These are phyloP conservation scores for Leccinum variicolor DNA, from an alignment of 768 basidiomycete genomes.

Conservation along the genomic window DNA sequence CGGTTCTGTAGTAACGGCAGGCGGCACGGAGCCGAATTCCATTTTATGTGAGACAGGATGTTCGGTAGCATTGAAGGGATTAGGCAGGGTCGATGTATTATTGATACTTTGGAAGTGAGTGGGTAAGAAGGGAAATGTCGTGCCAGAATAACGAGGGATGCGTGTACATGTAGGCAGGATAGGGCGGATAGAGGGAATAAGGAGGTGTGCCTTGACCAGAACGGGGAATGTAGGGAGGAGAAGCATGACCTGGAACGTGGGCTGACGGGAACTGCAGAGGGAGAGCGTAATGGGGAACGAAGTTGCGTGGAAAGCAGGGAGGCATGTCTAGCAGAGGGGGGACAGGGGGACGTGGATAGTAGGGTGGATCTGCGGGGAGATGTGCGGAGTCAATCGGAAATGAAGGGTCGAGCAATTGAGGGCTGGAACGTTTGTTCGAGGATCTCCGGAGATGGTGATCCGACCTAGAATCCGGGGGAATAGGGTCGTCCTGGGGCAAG, in stretches of 20 bases:
- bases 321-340: slow-evolving; percentile 26
- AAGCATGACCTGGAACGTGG: slow-evolving; percentile 24
- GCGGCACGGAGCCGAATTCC: slow-evolving; percentile 17
- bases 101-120: slow-evolving; percentile 16
- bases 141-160: slow-evolving; percentile 42
- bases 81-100: slow-evolving; percentile 10
- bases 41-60: slow-evolving; percentile 6
- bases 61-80: slow-evolving; percentile 12
- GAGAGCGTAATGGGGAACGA: slow-evolving; percentile 16
- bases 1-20: slow-evolving; percentile 14
- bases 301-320: slow-evolving; percentile 12
- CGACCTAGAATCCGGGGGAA: slow-evolving; percentile 21
- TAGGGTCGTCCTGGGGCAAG: slow-evolving; percentile 39
- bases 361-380: slow-evolving; percentile 10
- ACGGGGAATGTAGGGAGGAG: slow-evolving; percentile 22
- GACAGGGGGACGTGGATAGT: slow-evolving; percentile 16
- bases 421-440: slow-evolving; percentile 15
- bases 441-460: slow-evolving; percentile 16
- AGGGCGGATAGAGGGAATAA: slow-evolving; percentile 34
- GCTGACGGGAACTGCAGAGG: slow-evolving; percentile 11
- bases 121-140: slow-evolving; percentile 15
- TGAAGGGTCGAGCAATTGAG: slow-evolving; percentile 17
- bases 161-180: slow-evolving; percentile 32
- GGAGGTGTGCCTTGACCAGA: slow-evolving; percentile 33
- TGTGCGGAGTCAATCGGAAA: slow-evolving; percentile 12